Percentiles rank a stretch among this genome's conserved stretches.
These are phyloP conservation scores for Kingdonia uniflora DNA, from an alignment of 164 flowering plant species.

Conservation along the genomic window DNA sequence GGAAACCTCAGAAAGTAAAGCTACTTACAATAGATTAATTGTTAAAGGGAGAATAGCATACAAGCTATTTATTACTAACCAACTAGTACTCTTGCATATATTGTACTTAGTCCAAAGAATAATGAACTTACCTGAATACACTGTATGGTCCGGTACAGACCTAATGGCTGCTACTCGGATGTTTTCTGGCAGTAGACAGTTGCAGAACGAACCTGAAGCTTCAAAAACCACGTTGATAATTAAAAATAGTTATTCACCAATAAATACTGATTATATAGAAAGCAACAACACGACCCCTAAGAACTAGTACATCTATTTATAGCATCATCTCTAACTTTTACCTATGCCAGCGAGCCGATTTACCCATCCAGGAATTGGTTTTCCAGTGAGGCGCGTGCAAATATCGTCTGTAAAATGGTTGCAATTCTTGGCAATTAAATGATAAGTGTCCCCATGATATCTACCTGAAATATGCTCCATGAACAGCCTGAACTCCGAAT, in stretches of 20 bases:
- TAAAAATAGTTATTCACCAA: too few relatives aligned
- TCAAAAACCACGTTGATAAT: constrained; percentile 9
- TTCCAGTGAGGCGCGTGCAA: constrained; percentile 62
- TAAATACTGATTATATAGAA: not conserved
- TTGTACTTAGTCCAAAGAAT: not conserved
- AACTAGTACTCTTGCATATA: too few relatives aligned
- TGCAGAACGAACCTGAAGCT: constrained; percentile 83
- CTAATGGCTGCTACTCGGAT: constrained; percentile 59
- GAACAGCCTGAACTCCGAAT: constrained; percentile 56
- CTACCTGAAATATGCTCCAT: constrained; percentile 63
- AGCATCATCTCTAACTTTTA: constrained; percentile 14
- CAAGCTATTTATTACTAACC: too few relatives aligned
- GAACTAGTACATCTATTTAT: too few relatives aligned
- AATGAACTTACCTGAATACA: constrained; percentile 42
- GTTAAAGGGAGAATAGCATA: not conserved
- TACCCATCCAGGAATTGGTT: constrained; percentile 92
- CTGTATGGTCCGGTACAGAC: constrained; percentile 59
- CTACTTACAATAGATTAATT: not conserved
- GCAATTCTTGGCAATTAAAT: constrained; percentile 93
- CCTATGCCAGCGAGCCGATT: constrained; percentile 88
- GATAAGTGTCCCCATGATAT: constrained; percentile 83
- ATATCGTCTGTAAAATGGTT: constrained; percentile 93
- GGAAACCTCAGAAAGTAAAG: not conserved
- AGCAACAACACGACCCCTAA: not conserved
- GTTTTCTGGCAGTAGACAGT: constrained; percentile 79